Conservation (phyloP, 2,329 filamentous ascomycete genomes). For the Nemania diffusa region DNA sequence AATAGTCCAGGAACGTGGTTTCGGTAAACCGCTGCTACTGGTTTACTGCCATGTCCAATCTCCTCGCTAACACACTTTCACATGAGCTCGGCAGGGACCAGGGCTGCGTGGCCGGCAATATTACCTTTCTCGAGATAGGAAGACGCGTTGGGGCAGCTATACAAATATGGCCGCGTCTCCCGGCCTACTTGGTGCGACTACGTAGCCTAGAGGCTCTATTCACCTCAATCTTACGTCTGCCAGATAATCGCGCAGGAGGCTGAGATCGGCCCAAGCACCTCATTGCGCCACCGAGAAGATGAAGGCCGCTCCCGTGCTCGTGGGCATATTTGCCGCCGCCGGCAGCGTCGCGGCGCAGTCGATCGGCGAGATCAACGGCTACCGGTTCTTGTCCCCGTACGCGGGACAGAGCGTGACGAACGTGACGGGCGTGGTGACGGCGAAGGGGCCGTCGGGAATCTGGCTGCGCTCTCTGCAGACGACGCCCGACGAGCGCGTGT, state of each 20-base stretch:
- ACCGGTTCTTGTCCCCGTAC: slow-evolving; percentile 70
- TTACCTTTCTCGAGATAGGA: slow-evolving; percentile 1
- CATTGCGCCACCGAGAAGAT: slow-evolving; percentile 15
- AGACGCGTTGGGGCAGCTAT: neutral
- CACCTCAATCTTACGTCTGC: neutral
- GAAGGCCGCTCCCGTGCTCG: slow-evolving; percentile 14
- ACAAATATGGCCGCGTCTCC: slow-evolving; percentile 1
- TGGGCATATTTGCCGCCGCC: slow-evolving; percentile 49
- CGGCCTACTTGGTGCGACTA: neutral
- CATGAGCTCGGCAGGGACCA: slow-evolving; percentile 1
- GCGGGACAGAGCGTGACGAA: slow-evolving; percentile 65
- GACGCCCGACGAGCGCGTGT: slow-evolving; percentile 66
- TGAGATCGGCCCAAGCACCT: neutral
- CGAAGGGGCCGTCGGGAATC: slow-evolving; percentile 69
- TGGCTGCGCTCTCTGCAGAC: slow-evolving; percentile 70
- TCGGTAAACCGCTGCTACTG: slow-evolving; percentile 21
- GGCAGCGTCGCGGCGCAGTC: slow-evolving; percentile 46
- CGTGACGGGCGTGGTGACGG: slow-evolving; percentile 72
- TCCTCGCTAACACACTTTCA: neutral
- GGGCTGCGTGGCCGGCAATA: slow-evolving; percentile 1
- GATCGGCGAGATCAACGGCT: slow-evolving; percentile 73
- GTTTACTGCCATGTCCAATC: slow-evolving; percentile 10
- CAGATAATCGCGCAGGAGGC: neutral
- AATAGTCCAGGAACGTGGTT: slow-evolving; percentile 27
- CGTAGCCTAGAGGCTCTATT: no score